Percentiles rank a stretch among this genome's conserved stretches.
phyloP scores from a whole-genome alignment of 1,284 basidiomycete species.

The Trichosporon ovoides region DNA sequence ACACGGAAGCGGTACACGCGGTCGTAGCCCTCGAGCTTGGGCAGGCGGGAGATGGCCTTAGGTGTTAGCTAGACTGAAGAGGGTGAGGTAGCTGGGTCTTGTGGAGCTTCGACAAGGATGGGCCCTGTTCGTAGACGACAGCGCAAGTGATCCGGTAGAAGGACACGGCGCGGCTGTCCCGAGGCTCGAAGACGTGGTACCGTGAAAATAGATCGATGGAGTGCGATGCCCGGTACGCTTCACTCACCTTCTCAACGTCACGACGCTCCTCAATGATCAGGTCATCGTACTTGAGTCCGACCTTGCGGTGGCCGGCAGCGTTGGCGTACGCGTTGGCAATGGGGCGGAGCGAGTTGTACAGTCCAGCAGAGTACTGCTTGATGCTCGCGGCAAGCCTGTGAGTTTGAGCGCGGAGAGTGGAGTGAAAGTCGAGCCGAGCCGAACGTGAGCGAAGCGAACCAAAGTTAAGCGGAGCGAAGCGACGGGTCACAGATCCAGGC shows the following conservation, averaged over 20 bases:
- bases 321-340: constrained; percentile 79
- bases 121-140: no score
- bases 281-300: constrained; percentile 94
- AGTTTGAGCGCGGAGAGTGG: no score
- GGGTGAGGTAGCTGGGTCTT: no score
- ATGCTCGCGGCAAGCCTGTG: constrained; percentile 64
- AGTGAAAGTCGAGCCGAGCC: neutral
- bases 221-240: no score
- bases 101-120: no score
- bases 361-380: constrained; percentile 59
- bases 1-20: constrained; percentile 84
- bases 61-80: neutral
- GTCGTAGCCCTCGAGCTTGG: constrained; percentile 77
- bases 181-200: no score
- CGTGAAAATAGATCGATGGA: no score
- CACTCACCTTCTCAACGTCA: constrained; percentile 73
- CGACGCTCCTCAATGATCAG: constrained; percentile 81
- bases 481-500: neutral
- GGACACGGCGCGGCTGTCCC: no score
- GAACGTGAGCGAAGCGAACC: no score
- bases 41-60: constrained; percentile 78
- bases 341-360: constrained; percentile 59
- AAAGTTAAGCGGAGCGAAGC: neutral
- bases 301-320: constrained; percentile 75
- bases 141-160: no score